Evolutionary conservation across 2,329 filamentous ascomycete genomes (phyloP).

Genomic region (Lasiodiplodia sp.): DNA sequence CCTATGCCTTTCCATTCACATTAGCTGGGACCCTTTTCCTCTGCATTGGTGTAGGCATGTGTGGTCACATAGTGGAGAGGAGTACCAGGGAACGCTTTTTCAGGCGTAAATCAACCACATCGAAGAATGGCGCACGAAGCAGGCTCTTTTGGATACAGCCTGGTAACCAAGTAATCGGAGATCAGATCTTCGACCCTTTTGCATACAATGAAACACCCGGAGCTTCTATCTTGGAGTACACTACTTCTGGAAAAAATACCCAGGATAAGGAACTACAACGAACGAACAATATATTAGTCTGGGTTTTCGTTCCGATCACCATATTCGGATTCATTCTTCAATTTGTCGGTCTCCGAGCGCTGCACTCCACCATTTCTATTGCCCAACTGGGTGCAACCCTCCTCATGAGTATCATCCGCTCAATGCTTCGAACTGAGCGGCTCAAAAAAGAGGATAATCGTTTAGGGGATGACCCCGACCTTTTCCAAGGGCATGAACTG

Average conservation of each 20-base stretch:
- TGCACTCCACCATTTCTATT: not conserved
- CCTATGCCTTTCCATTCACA: slow-evolving; percentile 6
- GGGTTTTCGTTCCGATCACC: not conserved
- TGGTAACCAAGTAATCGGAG: not conserved
- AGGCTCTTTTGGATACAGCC: slow-evolving; percentile 3
- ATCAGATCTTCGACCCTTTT: slow-evolving; percentile 1
- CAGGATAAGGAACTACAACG: too few relatives aligned
- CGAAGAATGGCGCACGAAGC: not conserved
- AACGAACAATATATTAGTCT: not conserved
- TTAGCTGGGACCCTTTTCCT: not conserved
- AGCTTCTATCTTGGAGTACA: not conserved
- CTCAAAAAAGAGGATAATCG: not conserved
- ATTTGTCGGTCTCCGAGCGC: not conserved
- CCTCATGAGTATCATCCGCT: not conserved
- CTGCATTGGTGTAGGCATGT: not conserved
- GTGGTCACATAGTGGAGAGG: too few relatives aligned
- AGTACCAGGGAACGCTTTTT: too few relatives aligned
- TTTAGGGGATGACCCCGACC: not conserved
- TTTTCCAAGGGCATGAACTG: slow-evolving; percentile 7
- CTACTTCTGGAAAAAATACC: not conserved
- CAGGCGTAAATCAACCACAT: too few relatives aligned
- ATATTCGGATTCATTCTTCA: not conserved
- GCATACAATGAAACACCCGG: not conserved
- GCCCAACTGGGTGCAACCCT: slow-evolving; percentile 1
- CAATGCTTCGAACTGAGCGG: not conserved